phyloP scores from a whole-genome alignment of 495 filamentous ascomycete genomes.

The Neurospora africana region DNA sequence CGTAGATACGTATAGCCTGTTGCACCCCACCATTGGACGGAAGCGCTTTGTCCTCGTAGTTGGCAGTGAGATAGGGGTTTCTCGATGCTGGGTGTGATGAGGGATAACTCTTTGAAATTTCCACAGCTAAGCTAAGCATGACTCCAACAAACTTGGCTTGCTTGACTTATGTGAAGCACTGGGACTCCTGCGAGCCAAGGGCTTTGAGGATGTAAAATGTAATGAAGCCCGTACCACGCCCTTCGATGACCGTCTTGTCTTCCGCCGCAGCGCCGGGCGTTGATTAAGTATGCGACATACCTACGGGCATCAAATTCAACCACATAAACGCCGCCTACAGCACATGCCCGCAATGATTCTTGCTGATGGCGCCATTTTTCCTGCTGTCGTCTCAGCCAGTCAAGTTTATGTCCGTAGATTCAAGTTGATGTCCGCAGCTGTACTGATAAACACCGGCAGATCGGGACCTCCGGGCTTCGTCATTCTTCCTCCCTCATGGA shows the following conservation, averaged over 20 bases:
- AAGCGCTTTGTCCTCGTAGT: no score
- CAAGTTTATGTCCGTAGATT: not conserved
- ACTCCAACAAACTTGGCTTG: no score
- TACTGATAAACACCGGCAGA: not conserved
- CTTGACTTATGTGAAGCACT: no score
- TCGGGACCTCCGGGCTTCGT: not conserved
- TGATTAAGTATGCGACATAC: not conserved
- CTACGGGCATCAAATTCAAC: not conserved
- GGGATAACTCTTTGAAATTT: no score
- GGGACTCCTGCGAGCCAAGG: not conserved
- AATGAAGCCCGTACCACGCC: not conserved
- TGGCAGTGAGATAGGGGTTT: no score
- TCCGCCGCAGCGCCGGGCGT: not conserved
- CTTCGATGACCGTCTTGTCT: not conserved
- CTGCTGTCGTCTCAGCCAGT: not conserved
- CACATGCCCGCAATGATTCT: not conserved
- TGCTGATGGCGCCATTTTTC: not conserved
- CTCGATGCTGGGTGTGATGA: no score
- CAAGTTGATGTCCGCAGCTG: not conserved
- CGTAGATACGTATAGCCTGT: no score
- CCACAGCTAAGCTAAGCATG: no score
- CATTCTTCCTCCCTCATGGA: not conserved
- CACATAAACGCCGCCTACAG: not conserved
- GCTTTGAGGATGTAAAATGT: not conserved
- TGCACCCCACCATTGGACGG: no score